Evolutionary conservation across 1,139 yeast genomes (phyloP), one percentile per base, ranked within the genome.

Genomic region (Yamadazyma dushanensis): DNA sequence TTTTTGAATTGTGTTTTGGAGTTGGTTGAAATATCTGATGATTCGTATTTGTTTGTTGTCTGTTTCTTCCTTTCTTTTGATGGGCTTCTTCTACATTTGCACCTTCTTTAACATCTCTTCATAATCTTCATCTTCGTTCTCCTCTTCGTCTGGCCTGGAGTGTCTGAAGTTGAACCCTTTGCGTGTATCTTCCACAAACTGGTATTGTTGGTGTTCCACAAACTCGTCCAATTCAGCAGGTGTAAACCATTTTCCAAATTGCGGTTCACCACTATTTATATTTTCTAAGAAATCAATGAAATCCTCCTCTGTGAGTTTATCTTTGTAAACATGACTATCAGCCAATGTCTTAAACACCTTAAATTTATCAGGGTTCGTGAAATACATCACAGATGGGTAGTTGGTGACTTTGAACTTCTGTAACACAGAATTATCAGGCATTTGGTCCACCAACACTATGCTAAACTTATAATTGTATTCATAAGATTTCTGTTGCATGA

Each of bases 321-420:
- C 50, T 29, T 53, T 52, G 8, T 37, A 32, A 28, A 53, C 36
- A 22, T 56, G 57, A 40, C 56, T 54, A 26, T 53, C 57, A 4
- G 62, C 46, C 15, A 55, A 50, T 2, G 69, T 63, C 28, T 58
- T 53, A 41, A 41, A 54, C 7, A 53, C 37, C 34, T 61, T 63
- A 38, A 66, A 50, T 19, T 45, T 40, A 1, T 44, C 47, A 4
- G 53, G 46, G 6, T 46, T 46, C 5, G 47, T 43, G 25, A 65
- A 47, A 37, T 54, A 61, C 1, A 64, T 50, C 33, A 57, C 45
- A 2, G 69, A 59, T 1, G 76, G 76, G 35, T 57, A 59, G 35
- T 61, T 61, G 39, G 63, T 59, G 15, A 69, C 51, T 26, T 48
- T 52, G 44, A 48, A 65, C 20, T 45, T 38, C 11, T 49, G 43